Evolutionary conservation across 495 filamentous ascomycete species (phyloP).

Genomic region (Penicillium coprophilum): DNA sequence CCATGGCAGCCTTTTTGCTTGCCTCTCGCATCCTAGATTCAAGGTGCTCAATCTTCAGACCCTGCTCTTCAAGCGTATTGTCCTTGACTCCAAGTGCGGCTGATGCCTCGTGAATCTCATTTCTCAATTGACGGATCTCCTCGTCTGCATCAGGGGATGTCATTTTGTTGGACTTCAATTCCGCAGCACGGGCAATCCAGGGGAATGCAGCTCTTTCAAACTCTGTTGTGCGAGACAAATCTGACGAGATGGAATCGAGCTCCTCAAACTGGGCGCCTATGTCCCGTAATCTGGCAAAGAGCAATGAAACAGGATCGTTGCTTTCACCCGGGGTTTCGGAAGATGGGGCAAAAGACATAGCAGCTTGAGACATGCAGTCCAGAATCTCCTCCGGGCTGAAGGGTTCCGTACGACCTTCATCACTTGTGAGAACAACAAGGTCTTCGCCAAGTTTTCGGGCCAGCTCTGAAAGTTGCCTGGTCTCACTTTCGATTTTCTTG

Average conservation of each 20-base stretch:
- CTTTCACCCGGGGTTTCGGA: conserved; percentile 39
- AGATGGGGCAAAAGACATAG: conserved; percentile 32
- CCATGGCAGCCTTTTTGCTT: conserved; percentile 50
- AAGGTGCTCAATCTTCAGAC: conserved; percentile 59
- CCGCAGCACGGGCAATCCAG: conserved; percentile 79
- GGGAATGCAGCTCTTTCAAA: conserved; percentile 76
- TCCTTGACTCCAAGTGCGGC: conserved; percentile 78
- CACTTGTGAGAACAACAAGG: conserved; percentile 62
- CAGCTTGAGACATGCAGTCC: conserved; percentile 57
- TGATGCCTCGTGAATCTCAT: conserved; percentile 64
- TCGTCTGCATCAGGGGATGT: conserved; percentile 79
- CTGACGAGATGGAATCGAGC: conserved; percentile 67
- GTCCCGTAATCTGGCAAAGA: conserved; percentile 63
- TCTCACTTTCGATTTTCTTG: conserved; percentile 59
- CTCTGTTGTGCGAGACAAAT: conserved; percentile 78
- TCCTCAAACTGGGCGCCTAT: conserved; percentile 68
- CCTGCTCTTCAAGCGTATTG: conserved; percentile 87
- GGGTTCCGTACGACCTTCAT: conserved; percentile 70
- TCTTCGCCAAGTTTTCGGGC: conserved; percentile 65
- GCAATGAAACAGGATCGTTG: conserved; percentile 66
- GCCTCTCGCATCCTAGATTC: conserved; percentile 56
- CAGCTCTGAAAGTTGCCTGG: conserved; percentile 66
- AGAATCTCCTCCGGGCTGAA: conserved; percentile 66
- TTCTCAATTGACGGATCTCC: conserved; percentile 70
- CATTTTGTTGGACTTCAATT: conserved; percentile 74